phyloP scores from a whole-genome alignment of 768 basidiomycete genomes.

The Dioszegia crocea region DNA sequence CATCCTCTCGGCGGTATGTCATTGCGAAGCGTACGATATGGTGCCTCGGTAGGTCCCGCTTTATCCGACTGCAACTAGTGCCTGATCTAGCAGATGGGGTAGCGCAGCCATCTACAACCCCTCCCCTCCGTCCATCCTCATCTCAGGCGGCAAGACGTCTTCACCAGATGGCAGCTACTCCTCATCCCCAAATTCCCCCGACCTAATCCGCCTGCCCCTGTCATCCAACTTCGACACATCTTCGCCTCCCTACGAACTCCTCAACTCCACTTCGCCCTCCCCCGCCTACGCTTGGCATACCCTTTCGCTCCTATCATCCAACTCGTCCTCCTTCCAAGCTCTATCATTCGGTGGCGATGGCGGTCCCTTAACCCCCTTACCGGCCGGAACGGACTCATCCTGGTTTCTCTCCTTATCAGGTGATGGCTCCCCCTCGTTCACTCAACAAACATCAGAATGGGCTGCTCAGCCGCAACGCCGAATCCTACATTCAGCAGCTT shows the following conservation, averaged over 20 bases:
- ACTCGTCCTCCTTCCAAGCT: constrained; percentile 44
- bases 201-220: constrained; percentile 57
- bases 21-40: not conserved
- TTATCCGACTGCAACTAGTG: not conserved
- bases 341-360: constrained; percentile 75
- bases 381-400: constrained; percentile 62
- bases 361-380: constrained; percentile 57
- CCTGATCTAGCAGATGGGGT: constrained; percentile 64
- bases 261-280: constrained; percentile 55
- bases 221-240: constrained; percentile 57
- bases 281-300: constrained; percentile 76
- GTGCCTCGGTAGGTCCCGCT: constrained; percentile 17
- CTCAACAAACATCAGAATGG: constrained; percentile 57
- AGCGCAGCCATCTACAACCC: constrained; percentile 62
- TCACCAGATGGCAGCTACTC: constrained; percentile 65
- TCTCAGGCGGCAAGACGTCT: constrained; percentile 80
- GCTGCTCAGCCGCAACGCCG: constrained; percentile 67
- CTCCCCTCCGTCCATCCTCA: constrained; percentile 55
- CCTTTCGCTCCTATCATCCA: constrained; percentile 62
- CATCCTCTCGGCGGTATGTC: not conserved
- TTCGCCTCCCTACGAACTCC: constrained; percentile 65
- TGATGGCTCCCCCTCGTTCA: constrained; percentile 48
- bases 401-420: constrained; percentile 53
- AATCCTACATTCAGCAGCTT: constrained; percentile 67
- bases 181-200: constrained; percentile 67